Conservation (phyloP, 2,329 filamentous ascomycete species). For the Leptoxyphium fumago region DNA sequence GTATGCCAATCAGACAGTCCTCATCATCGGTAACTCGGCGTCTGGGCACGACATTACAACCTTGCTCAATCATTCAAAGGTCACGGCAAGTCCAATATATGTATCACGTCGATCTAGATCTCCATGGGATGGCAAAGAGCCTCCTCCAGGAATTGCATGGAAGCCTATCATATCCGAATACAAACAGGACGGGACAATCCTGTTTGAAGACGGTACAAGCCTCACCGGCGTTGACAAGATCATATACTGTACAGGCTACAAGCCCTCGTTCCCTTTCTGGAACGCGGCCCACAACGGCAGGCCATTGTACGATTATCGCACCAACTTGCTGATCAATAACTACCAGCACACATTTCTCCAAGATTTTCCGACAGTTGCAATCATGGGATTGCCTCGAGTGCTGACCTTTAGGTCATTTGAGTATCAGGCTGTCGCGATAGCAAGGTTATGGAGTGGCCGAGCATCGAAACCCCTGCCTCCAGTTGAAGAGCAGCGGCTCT, state of each 20-base stretch:
- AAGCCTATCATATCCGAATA: slow-evolving; percentile 38
- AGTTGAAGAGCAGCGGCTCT: too few relatives aligned
- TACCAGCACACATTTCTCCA: slow-evolving; percentile 29
- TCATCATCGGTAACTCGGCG: too few relatives aligned
- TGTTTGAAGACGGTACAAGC: slow-evolving; percentile 15
- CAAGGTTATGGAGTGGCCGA: too few relatives aligned
- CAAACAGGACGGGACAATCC: slow-evolving; percentile 8
- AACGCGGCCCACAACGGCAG: slow-evolving; percentile 30
- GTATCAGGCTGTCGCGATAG: too few relatives aligned
- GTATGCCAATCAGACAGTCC: too few relatives aligned
- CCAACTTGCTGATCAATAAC: slow-evolving; percentile 27
- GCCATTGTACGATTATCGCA: slow-evolving; percentile 35
- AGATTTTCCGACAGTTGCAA: too few relatives aligned
- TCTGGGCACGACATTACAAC: too few relatives aligned
- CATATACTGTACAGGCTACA: slow-evolving; percentile 22
- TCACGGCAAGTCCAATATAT: slow-evolving; percentile 22
- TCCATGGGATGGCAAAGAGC: slow-evolving; percentile 36
- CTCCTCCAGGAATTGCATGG: slow-evolving; percentile 37
- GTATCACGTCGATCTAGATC: slow-evolving; percentile 37
- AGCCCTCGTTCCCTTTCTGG: slow-evolving; percentile 35
- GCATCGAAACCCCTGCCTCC: too few relatives aligned
- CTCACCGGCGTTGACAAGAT: slow-evolving; percentile 15
- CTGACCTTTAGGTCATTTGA: too few relatives aligned
- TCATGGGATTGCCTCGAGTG: too few relatives aligned
- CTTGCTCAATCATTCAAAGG: too few relatives aligned